These are phyloP conservation scores for Magnusiomyces suaveolens DNA, from an alignment of 1,139 yeast genomes.

Conservation along the genomic window DNA sequence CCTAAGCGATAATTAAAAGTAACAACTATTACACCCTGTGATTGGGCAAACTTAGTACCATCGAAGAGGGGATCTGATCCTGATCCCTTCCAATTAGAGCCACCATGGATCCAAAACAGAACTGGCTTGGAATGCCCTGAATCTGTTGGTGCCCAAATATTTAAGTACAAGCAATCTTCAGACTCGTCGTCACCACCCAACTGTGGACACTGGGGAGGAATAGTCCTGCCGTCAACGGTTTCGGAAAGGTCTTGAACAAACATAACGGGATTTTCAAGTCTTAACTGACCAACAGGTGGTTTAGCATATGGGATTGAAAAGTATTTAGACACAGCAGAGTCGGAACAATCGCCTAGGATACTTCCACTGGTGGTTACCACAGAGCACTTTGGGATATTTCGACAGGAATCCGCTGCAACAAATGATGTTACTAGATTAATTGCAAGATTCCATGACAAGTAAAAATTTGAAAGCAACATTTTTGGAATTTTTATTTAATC, in stretches of 20 bases:
- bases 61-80: conserved; percentile 28
- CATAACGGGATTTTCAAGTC: conserved; percentile 21
- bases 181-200: conserved; percentile 7
- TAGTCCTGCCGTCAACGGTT: conserved; percentile 6
- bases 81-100: conserved; percentile 31
- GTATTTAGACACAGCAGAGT: conserved; percentile 12
- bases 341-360: conserved; percentile 11
- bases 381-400: too few relatives aligned
- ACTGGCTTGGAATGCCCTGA: conserved; percentile 21
- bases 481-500: too few relatives aligned
- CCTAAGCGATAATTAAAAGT: conserved; percentile 34
- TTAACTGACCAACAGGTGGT: conserved; percentile 20
- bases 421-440: too few relatives aligned
- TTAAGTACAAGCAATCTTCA: conserved; percentile 27
- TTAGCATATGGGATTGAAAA: conserved; percentile 25
- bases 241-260: conserved; percentile 2
- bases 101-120: conserved; percentile 36
- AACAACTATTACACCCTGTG: conserved; percentile 30
- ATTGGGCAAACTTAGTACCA: conserved; percentile 27
- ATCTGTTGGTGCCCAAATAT: conserved; percentile 21
- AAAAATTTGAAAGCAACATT: too few relatives aligned
- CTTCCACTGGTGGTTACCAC: conserved; percentile 9
- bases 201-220: conserved; percentile 25
- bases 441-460: too few relatives aligned
- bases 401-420: too few relatives aligned